Conservation (phyloP, 2,329 filamentous ascomycete genomes). For the Byssoonygena ceratinophila region DNA sequence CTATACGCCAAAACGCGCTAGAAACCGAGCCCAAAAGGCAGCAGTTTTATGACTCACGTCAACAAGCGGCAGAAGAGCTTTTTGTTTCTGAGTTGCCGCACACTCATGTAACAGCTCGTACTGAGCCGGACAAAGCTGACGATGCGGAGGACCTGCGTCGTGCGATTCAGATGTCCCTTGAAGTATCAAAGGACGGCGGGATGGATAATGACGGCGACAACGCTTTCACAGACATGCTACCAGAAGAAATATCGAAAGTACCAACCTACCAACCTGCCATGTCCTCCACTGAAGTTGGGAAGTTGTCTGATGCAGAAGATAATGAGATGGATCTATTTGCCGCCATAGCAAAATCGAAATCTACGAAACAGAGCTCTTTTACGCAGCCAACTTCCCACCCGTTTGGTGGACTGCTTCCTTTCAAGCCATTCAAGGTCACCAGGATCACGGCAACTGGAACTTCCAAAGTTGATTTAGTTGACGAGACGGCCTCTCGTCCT, state of each 20-base stretch:
- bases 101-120: conserved; percentile 33
- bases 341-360: conserved; percentile 61
- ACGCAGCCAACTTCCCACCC: conserved; percentile 40
- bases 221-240: conserved; percentile 23
- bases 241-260: conserved; percentile 9
- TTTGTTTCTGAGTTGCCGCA: conserved; percentile 44
- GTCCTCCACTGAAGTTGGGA: conserved; percentile 21
- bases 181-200: conserved; percentile 25
- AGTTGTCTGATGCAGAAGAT: conserved; percentile 41
- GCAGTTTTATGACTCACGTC: conserved; percentile 38
- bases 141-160: conserved; percentile 67
- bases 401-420: conserved; percentile 75
- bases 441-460: conserved; percentile 31
- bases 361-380: conserved; percentile 41
- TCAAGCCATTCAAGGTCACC: conserved; percentile 58
- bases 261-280: conserved; percentile 40
- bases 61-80: conserved; percentile 37
- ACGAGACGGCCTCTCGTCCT: conserved; percentile 53
- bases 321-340: conserved; percentile 68
- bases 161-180: conserved; percentile 77
- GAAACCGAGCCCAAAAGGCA: conserved; percentile 37
- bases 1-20: conserved; percentile 24
- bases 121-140: conserved; percentile 49
- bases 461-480: conserved; percentile 34
- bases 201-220: conserved; percentile 27